Base-by-base conservation (phyloP, 2,329 filamentous ascomycete genomes). In the Pseudogymnoascus sp. region DNA sequence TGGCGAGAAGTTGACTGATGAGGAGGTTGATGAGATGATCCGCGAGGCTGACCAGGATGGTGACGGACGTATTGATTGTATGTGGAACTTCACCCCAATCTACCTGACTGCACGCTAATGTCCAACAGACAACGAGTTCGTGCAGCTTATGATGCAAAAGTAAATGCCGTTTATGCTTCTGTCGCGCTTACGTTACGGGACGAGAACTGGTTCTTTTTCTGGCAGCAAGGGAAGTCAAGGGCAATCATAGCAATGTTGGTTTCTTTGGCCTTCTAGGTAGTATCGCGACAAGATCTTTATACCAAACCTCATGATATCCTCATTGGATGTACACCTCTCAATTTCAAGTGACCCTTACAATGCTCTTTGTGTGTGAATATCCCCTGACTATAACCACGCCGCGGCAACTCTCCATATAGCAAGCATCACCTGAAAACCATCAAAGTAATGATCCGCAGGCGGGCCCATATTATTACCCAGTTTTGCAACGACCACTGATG, bases 61-160 rank as follows among this genome's bases (percentile, higher is more conserved):
- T 68, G 90, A 94, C 76, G 90, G 90, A 72, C 87, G 90, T 72
- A 94, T 94, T 72, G 90, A 94, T 77, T 94, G 90, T 93, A 81
- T 68, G 87, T 76, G 42, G 15, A 58, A 55, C 29, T 38, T 29
- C 35, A 5, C 48, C 5, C 39, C n/a, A 33, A n/a, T 39, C 25
- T 12, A 9, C 10, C 29, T 9, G 59, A 27, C 25, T 10, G 29
- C 9, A 60, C 15, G 38, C 17, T 44, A n/a, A 62, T 58, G 36
- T 42, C 64, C 29, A 68, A 55, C 70, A 93, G 90, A 93, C 80
- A 93, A 93, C 81, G 90, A 94, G 78, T 94, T 94, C 74, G 90
- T 94, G 71, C 90, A 94, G 80, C 87, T 94, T 74, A 94, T 94
- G 90, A 93, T 94, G 90, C 90, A 94, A 84, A 93, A 93, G 83